These are phyloP conservation scores for Leonotis leonurus DNA, from an alignment of 257 asterid genomes.

Conservation along the genomic window DNA sequence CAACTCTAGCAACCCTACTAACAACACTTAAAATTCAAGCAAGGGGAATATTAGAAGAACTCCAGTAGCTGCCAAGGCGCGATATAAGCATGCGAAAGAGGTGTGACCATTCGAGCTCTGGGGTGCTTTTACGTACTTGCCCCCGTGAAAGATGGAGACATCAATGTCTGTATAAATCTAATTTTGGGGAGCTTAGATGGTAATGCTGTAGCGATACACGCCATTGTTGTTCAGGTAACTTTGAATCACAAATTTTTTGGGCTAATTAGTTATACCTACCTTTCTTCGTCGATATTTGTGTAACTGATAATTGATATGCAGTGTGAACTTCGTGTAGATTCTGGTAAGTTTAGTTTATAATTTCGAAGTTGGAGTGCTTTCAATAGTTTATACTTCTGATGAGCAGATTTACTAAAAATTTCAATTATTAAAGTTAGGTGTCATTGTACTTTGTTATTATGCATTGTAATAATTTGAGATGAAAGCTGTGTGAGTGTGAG, in stretches of 20 bases:
- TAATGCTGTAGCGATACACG: neutral
- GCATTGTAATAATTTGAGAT: neutral
- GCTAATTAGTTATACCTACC: no score
- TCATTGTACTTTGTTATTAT: neutral
- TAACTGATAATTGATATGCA: no score
- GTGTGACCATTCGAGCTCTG: neutral
- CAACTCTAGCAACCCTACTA: constrained; percentile 30
- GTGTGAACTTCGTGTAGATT: neutral
- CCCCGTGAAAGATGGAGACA: neutral
- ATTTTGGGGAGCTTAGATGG: neutral
- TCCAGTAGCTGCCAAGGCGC: neutral
- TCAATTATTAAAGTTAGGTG: neutral
- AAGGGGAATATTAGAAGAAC: no score
- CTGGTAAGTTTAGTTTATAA: neutral
- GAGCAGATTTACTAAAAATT: no score
- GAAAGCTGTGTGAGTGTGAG: neutral
- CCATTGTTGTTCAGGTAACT: neutral
- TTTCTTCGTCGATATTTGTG: neutral
- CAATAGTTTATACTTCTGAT: no score
- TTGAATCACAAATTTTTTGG: neutral
- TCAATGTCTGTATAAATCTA: constrained; percentile 2
- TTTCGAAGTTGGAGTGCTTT: neutral
- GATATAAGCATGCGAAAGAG: neutral
- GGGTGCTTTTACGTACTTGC: constrained; percentile 5
- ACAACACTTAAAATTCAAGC: neutral